Evolutionary conservation across 2,329 filamentous ascomycete species (phyloP), one percentile per base, ranked within the genome.

Genomic region (Phyllosticta ampelicida): DNA sequence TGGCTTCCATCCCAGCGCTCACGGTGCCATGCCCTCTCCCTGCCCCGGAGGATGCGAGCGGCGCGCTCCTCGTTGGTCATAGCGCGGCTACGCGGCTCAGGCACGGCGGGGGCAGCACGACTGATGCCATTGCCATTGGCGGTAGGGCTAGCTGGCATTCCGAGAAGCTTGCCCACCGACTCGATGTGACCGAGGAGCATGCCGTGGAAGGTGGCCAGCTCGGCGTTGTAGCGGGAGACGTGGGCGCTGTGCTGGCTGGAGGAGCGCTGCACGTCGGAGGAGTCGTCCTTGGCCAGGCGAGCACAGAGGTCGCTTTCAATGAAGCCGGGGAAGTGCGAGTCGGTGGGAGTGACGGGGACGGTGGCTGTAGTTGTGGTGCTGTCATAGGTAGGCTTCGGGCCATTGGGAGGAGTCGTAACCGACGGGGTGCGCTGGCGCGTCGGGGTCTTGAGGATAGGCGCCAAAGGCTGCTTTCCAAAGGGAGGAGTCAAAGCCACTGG

Each of bases 181-280:
- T 61, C 60, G 8, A 71, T 60, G 53, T 73, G 70, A 9, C 53
- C 52, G 26, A 65, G 60, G 10, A 72, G 55, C 66, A 71, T 67
- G 55, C 29, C 30, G 9, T 61, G 51, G 54, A 73, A 71, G 9
- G 63, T 57, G 1, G 64, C 63, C 26, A 68, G 63, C 54, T 68
- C 63, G 54, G 61, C 60, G 20, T 64, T 65, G 36, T 70, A 66
- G 21, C 62, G 64, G 51, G 36, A 26, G 44, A 58, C 54, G 51
- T 48, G 56, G 16, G 51, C 48, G 36, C 30, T 23, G 53, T 50
- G 53, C 21, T 49, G 58, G 19, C 52, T 48, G 53, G 21, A 61
- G 18, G 21, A 61, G 18, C 49, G 13, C 60, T 55, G 30, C 58
- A 59, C 57, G 53, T 61, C 59, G 4, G 59, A 30, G 19, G 48